Evolutionary conservation across 345 rosid genomes (phyloP).

Genomic region (Hibiscus trionum): DNA sequence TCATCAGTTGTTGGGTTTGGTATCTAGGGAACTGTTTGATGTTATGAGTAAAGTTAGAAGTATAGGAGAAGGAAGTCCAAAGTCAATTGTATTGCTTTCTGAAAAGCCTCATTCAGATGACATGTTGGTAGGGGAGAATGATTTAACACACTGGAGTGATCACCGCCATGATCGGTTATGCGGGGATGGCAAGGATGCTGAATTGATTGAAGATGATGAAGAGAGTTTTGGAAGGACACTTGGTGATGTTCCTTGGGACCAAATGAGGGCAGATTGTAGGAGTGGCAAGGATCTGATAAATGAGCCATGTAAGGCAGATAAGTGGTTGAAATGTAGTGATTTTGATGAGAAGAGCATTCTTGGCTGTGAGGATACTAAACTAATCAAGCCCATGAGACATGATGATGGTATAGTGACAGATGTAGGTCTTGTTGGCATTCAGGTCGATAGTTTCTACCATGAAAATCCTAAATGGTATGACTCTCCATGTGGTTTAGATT

Average conservation of each 20-base stretch:
- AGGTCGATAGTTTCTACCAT: slow-evolving; percentile 94
- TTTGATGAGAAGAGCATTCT: slow-evolving; percentile 92
- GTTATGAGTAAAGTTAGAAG: slow-evolving; percentile 58
- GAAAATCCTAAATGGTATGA: slow-evolving; percentile 94
- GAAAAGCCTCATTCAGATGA: slow-evolving; percentile 56
- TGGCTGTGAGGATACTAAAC: slow-evolving; percentile 81
- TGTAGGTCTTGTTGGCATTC: slow-evolving; percentile 85
- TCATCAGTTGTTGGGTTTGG: slow-evolving; percentile 44
- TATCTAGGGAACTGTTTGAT: slow-evolving; percentile 75
- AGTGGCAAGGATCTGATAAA: slow-evolving; percentile 64
- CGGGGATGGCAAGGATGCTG: slow-evolving; percentile 68
- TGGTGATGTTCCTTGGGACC: slow-evolving; percentile 89
- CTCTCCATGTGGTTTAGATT: slow-evolving; percentile 90
- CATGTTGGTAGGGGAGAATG: slow-evolving; percentile 68
- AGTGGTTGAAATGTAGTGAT: slow-evolving; percentile 85
- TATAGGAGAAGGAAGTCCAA: slow-evolving; percentile 61
- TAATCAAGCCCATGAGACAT: slow-evolving; percentile 76
- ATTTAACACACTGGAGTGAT: slow-evolving; percentile 78
- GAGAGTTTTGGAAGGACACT: slow-evolving; percentile 88
- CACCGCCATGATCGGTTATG: slow-evolving; percentile 62
- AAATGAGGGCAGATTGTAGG: slow-evolving; percentile 59
- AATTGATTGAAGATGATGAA: slow-evolving; percentile 80
- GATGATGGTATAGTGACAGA: slow-evolving; percentile 77
- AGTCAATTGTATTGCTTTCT: slow-evolving; percentile 46
- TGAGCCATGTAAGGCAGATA: slow-evolving; percentile 77